Base-by-base conservation (phyloP, 2,329 filamentous ascomycete species). In the Aspergillus luchuensis region DNA sequence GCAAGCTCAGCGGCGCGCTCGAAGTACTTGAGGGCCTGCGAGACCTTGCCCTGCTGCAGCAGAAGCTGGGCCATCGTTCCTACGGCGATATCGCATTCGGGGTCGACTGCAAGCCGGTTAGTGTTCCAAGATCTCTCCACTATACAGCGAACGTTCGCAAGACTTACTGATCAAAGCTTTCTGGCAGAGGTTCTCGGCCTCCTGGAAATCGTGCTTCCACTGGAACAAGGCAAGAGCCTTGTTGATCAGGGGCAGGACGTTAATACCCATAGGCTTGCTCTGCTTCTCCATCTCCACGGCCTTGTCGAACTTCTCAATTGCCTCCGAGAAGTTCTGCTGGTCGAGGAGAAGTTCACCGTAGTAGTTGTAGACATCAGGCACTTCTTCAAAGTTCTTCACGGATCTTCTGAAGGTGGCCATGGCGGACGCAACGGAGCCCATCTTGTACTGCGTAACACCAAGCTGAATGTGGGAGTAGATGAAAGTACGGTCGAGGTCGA, bases 391-490 rank as follows among this genome's bases (percentile, higher is more conserved):
- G 81, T 97, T 97, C 89, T 98, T 99, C 78, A 97, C 93, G 79
- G 92, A 97, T 65, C 93, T 87, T 70, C 94, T 88, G 88, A 99
- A 98, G 5, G 95, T 99, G 38, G 95, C 94, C 92, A 98, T 98
- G 50, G 93, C 97, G 8, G 93, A 97, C 7, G 95, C 95, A 60
- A 99, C 91, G 30, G 92, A 97, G 68, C 95, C 95, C 90, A 98
- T 96, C 88, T 99, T 99, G 84, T 99, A 99, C 80, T 99, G 95
- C 53, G 95, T 99, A 56, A 99, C 95, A 77, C 95, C 95, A 47
- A 99, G 91, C 80, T 99, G 95, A 72, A 99, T 99, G 81, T 99
- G 95, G 7, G 94, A 98, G 85, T 97, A 99, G 81, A 99, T 99
- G 79, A 99, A 99, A 68, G 91, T 89, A 69, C 88, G 86, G 82